Conservation (phyloP, 2,329 filamentous ascomycete species). For the Colletotrichum cordylinicola region DNA sequence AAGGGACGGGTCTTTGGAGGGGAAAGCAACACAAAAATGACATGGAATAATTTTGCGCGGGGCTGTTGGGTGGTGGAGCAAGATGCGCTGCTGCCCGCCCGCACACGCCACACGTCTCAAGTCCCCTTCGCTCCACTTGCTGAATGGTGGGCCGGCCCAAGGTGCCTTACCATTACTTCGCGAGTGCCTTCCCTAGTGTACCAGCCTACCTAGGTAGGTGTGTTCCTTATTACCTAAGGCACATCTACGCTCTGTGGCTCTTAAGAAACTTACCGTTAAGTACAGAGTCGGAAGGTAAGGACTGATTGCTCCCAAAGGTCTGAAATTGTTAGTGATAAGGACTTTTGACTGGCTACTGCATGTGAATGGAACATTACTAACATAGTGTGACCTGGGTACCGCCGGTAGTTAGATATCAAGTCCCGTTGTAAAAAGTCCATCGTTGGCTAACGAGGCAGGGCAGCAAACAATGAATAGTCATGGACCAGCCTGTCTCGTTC, state of each 20-base stretch:
- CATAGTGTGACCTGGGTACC: not conserved
- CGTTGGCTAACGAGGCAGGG: not conserved
- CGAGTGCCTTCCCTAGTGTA: not conserved
- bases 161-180: not conserved
- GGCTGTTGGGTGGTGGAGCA: not conserved
- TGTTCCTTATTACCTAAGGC: not conserved
- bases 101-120: not conserved
- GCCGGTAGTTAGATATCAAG: not conserved
- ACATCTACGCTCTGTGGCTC: not conserved
- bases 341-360: slow-evolving; percentile 8
- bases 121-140: not conserved
- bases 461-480: not conserved
- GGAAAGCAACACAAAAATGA: slow-evolving; percentile 21
- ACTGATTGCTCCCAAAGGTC: not conserved
- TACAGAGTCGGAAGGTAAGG: not conserved
- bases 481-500: not conserved
- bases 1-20: slow-evolving; percentile 15
- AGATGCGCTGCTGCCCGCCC: not conserved
- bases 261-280: not conserved
- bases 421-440: not conserved
- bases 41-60: slow-evolving; percentile 20
- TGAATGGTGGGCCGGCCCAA: not conserved
- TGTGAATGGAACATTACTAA: not conserved
- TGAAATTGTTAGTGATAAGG: slow-evolving; percentile 7
- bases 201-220: not conserved